A percentile compares a stretch with the other conserved stretches of the same genome.
phyloP scores from a whole-genome alignment of 306 rosid genomes.

The Cyamopsis tetragonoloba region DNA sequence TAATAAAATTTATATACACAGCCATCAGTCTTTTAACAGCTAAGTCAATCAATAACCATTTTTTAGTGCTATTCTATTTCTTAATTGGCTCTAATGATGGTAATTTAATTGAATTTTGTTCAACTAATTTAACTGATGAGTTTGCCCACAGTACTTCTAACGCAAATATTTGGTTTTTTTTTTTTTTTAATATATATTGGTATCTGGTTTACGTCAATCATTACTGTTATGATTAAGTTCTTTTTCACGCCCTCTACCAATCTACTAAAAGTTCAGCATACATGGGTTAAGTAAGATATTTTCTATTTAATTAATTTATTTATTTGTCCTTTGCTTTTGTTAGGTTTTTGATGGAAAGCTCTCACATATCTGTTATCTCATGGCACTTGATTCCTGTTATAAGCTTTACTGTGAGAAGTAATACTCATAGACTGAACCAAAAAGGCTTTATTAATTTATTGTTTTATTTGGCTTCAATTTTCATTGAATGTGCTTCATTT shows the following conservation, averaged over 20 bases:
- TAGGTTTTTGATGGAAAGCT: constrained; percentile 88
- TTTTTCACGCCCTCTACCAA: background rate
- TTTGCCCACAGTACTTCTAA: background rate
- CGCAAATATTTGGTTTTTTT: too few species aligned
- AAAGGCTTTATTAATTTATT: background rate
- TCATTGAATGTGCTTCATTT: constrained; percentile 14
- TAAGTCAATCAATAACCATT: background rate
- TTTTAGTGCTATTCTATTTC: background rate
- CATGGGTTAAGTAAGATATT: background rate
- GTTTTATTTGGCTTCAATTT: background rate
- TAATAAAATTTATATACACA: background rate
- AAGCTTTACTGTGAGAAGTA: constrained; percentile 59
- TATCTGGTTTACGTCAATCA: background rate
- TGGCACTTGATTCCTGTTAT: constrained; percentile 87
- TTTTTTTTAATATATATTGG: too few species aligned
- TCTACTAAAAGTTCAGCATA: background rate
- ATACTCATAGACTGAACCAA: constrained; percentile 17
- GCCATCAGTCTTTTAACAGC: background rate
- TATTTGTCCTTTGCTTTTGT: background rate
- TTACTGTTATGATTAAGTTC: background rate
- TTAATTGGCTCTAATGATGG: background rate
- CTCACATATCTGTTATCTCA: constrained; percentile 78
- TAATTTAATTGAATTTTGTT: background rate
- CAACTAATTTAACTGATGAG: background rate
- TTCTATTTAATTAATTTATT: background rate